Evolutionary conservation across 2,329 filamentous ascomycete species (phyloP).

Genomic region (Parastagonospora avenae): DNA sequence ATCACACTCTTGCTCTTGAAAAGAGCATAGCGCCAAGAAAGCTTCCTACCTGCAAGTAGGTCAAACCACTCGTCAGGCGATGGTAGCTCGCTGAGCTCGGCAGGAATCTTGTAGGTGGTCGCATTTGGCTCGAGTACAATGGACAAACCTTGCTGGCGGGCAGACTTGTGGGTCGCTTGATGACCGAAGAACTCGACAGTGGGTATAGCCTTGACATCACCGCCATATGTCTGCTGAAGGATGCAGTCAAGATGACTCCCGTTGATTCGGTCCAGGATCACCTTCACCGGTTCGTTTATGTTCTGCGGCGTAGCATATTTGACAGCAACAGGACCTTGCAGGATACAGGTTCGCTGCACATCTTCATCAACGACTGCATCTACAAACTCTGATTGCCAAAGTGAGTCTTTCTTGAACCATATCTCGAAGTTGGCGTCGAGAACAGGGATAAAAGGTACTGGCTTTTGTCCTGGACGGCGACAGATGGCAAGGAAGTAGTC

Average conservation of each 20-base stretch:
- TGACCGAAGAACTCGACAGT: slow-evolving; percentile 19
- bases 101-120: slow-evolving; percentile 15
- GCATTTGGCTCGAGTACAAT: slow-evolving; percentile 11
- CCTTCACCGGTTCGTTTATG: slow-evolving; percentile 20
- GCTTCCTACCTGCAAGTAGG: slow-evolving; percentile 14
- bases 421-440: slow-evolving; percentile 46
- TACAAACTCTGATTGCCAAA: slow-evolving; percentile 48
- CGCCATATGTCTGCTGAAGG: slow-evolving; percentile 11
- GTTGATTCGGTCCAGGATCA: slow-evolving; percentile 19
- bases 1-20: slow-evolving; percentile 11
- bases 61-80: slow-evolving; percentile 16
- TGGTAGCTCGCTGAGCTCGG: slow-evolving; percentile 4
- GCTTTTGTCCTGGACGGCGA: slow-evolving; percentile 38
- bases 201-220: slow-evolving; percentile 7
- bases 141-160: slow-evolving; percentile 5
- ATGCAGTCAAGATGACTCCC: slow-evolving; percentile 10
- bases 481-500: slow-evolving; percentile 39
- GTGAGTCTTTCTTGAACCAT: slow-evolving; percentile 50
- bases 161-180: slow-evolving; percentile 7
- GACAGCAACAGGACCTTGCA: slow-evolving; percentile 46
- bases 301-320: slow-evolving; percentile 12
- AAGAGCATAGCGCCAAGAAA: slow-evolving; percentile 17
- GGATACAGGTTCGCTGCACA: slow-evolving; percentile 40
- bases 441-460: slow-evolving; percentile 43
- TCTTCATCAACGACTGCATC: slow-evolving; percentile 45